Percentiles rank a stretch among this genome's conserved stretches.
Evolutionary conservation across 257 asterid species (phyloP).

Genomic region (Solanum bukasovii): DNA sequence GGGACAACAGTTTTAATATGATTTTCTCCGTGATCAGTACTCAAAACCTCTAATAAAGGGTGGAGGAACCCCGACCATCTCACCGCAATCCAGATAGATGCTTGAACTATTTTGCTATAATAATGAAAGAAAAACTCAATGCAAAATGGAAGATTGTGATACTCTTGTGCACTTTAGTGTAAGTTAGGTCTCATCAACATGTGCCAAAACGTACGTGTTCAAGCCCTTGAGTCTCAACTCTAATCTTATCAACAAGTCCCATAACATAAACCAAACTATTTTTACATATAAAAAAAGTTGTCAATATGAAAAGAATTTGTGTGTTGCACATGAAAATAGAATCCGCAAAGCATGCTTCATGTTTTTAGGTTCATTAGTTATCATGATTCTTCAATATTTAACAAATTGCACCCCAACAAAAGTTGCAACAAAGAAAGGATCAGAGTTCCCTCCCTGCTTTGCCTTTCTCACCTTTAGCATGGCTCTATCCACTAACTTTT

Average conservation of each 20-base stretch:
- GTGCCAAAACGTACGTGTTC: background rate
- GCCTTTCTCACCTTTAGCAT: background rate
- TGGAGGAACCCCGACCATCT: rapidly evolving
- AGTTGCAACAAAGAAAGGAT: background rate
- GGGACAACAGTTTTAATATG: rapidly evolving
- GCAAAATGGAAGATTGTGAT: background rate
- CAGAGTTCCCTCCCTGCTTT: background rate
- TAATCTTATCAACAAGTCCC: background rate
- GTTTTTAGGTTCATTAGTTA: background rate
- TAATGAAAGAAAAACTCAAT: background rate
- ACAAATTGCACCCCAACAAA: background rate
- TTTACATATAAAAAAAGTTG: background rate
- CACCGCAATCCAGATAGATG: background rate
- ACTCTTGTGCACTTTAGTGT: background rate
- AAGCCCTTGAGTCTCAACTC: background rate
- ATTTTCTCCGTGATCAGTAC: background rate
- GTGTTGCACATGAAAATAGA: background rate
- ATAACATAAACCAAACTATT: background rate
- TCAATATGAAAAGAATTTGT: background rate
- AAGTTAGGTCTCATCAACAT: background rate
- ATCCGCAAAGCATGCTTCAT: background rate
- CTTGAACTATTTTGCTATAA: background rate
- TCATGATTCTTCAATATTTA: background rate
- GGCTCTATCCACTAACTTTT: background rate
- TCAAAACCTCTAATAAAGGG: background rate